A percentile compares a stretch with the other conserved stretches of the same genome.
These are phyloP conservation scores for Dactylellina parvicollis DNA, from an alignment of 2,329 filamentous ascomycete species.

Conservation along the genomic window DNA sequence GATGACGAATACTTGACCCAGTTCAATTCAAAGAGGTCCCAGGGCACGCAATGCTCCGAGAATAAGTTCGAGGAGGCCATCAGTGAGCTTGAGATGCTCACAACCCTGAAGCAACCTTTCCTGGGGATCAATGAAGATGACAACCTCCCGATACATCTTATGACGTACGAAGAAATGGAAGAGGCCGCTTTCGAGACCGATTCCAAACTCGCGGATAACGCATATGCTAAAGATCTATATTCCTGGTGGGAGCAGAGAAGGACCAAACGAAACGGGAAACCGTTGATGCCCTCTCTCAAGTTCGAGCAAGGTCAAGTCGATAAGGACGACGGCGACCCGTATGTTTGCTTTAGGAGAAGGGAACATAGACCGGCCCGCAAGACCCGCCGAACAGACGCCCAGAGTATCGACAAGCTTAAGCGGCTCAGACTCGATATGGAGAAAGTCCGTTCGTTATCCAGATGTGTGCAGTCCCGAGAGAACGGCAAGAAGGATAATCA, in stretches of 20 bases:
- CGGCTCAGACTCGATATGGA: slow-evolving; percentile 90
- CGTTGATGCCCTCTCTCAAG: slow-evolving; percentile 82
- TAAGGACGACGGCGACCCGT: slow-evolving; percentile 94
- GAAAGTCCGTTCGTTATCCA: slow-evolving; percentile 81
- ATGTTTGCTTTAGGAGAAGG: slow-evolving; percentile 95
- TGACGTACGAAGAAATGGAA: slow-evolving; percentile 78
- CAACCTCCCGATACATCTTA: slow-evolving; percentile 85
- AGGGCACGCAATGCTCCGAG: slow-evolving; percentile 76
- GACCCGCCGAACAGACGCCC: slow-evolving; percentile 90
- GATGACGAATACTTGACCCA: slow-evolving; percentile 85
- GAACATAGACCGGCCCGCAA: slow-evolving; percentile 95
- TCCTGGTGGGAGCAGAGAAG: slow-evolving; percentile 79
- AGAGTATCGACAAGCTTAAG: slow-evolving; percentile 93
- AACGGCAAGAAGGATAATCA: slow-evolving; percentile 80
- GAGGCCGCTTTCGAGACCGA: slow-evolving; percentile 60
- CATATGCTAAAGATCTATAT: slow-evolving; percentile 44
- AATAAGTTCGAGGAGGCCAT: slow-evolving; percentile 94
- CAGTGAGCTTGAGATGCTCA: slow-evolving; percentile 91
- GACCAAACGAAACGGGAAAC: slow-evolving; percentile 72
- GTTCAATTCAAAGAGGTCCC: slow-evolving; percentile 78
- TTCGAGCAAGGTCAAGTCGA: slow-evolving; percentile 88
- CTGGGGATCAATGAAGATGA: slow-evolving; percentile 66
- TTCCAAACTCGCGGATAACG: slow-evolving; percentile 44
- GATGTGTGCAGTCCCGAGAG: slow-evolving; percentile 82
- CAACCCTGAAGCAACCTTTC: slow-evolving; percentile 83